Evolutionary conservation across 495 filamentous ascomycete species (phyloP), one percentile per base, ranked within the genome.

Genomic region (Cairneyella variabilis): DNA sequence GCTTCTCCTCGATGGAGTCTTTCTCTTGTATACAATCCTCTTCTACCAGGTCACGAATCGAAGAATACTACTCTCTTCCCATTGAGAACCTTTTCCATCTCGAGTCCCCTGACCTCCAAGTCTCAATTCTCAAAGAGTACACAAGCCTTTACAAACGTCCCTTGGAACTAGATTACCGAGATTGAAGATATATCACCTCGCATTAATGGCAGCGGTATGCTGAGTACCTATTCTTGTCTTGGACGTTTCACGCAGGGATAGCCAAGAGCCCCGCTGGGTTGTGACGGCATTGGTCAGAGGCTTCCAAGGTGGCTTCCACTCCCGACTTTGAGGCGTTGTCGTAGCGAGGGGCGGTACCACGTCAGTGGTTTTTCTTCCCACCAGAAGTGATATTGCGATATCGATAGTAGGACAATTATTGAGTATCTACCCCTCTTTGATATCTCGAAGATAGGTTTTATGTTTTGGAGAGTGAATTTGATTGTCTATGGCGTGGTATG

Each of bases 1-100:
- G 20, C 25, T n/a, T n/a, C 44, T 47, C 27, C 43, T 46, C 23
- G 44, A 47, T 17, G 44, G 27, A 47, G 44, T 34, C 25, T 47
- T 34, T 28, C 37, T 9, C 37, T 23, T 47, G 44, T 47, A 47
- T 47, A 47, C 25, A 47, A n/a, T 47, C 44, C 44, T n/a, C 44
- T 47, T 47, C 44, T 30, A 14, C 22, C 16, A 20, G 21, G 16
- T 20, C 5, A 47, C 7, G 8, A 27, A 32, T 32, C 28, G 14
- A 14, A 32, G 28, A 32, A 6, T 14, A 32, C 7, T 32, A 6
- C 28, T 32, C 28, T 32, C 7, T 32, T 32, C 6, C 28, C 28
- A 7, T 32, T 32, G n/a, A n/a, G n/a, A n/a, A n/a, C n/a, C n/a
- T n/a, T n/a, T n/a, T n/a, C 16, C 0, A 21, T 41, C 17, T 5